Evolutionary conservation across 257 asterid species (phyloP), one percentile per base, ranked within the genome.

Genomic region (Solanum sejunctum): DNA sequence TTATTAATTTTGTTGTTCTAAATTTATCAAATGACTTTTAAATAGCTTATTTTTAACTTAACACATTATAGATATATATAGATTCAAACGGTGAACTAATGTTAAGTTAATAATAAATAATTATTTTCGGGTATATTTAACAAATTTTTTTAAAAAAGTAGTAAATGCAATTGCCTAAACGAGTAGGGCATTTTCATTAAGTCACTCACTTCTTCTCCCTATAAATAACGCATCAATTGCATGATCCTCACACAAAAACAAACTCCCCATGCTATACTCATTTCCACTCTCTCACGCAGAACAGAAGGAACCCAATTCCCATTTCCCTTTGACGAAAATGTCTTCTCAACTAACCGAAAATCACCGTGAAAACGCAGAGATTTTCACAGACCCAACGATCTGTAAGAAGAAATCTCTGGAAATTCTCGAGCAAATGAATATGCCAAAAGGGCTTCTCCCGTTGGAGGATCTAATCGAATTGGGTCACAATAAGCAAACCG

Each of bases 391-490:
- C 41, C 41, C 41, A 77, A 88, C 83, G 18, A 32, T 85, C 20
- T 93, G 97, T 91, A 92, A 92, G 88, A 82, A 85, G 84, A 93
- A 95, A 75, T 92, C 94, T 3, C 81, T 80, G 10, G 94, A 95
- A 84, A 90, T 95, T 23, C 91, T 95, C 32, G 88, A 86, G 64
- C 89, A 88, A 67, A 89, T 91, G 84, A 87, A 93, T 89, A 88
- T 93, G 82, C 98, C 98, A 7, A 89, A 61, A 16, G 96, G 97
- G 7, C 91, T 95, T n/a, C 94, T 95, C 58, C 98, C 98, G 12
- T 89, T 93, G 1, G 92, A 92, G 83, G 93, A 92, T 83, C 54
- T 95, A 83, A 8, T 81, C 1, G 97, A 95, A 89, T 92, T 92
- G 45, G 98, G 97, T 10, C 60, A 91, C 88, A 91, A 92, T 88